phyloP scores from a whole-genome alignment of 2,329 filamentous ascomycete genomes.

The Paecilomyces niveus region DNA sequence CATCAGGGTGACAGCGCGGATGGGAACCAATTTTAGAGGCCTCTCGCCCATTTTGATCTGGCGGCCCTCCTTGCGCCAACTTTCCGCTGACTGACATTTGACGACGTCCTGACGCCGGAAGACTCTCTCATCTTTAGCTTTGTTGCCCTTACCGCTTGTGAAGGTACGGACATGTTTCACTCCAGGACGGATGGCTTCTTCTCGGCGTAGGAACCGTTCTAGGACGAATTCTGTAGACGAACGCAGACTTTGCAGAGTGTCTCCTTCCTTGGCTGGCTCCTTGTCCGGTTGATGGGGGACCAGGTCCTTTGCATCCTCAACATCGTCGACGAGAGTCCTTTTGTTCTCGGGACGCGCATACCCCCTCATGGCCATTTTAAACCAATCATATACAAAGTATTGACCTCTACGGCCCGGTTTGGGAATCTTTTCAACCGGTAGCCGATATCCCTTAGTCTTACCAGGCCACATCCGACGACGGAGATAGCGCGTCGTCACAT shows the following conservation, averaged over 20 bases:
- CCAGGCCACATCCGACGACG: slow-evolving; percentile 76
- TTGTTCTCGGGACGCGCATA: slow-evolving; percentile 53
- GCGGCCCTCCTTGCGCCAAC: slow-evolving; percentile 95
- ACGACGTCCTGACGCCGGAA: slow-evolving; percentile 74
- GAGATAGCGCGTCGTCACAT: slow-evolving; percentile 87
- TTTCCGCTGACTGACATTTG: slow-evolving; percentile 82
- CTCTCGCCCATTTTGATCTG: slow-evolving; percentile 62
- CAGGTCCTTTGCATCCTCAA: slow-evolving; percentile 73
- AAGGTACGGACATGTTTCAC: slow-evolving; percentile 69
- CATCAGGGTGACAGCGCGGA: slow-evolving; percentile 82
- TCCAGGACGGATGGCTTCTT: slow-evolving; percentile 72
- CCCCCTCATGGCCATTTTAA: slow-evolving; percentile 67
- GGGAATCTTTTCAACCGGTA: slow-evolving; percentile 72
- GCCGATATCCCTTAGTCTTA: slow-evolving; percentile 76
- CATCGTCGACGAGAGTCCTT: slow-evolving; percentile 64
- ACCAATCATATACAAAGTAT: slow-evolving; percentile 82
- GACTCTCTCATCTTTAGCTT: slow-evolving; percentile 69
- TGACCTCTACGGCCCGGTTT: slow-evolving; percentile 71
- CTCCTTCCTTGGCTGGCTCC: slow-evolving; percentile 65
- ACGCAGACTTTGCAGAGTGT: slow-evolving; percentile 85
- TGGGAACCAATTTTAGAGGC: slow-evolving; percentile 80
- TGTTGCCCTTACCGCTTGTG: slow-evolving; percentile 65
- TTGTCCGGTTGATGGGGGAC: slow-evolving; percentile 65
- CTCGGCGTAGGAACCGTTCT: slow-evolving; percentile 77
- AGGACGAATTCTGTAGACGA: slow-evolving; percentile 78